Evolutionary conservation across 2,329 filamentous ascomycete genomes (phyloP).

Genomic region (Fusarium fujikuroi): DNA sequence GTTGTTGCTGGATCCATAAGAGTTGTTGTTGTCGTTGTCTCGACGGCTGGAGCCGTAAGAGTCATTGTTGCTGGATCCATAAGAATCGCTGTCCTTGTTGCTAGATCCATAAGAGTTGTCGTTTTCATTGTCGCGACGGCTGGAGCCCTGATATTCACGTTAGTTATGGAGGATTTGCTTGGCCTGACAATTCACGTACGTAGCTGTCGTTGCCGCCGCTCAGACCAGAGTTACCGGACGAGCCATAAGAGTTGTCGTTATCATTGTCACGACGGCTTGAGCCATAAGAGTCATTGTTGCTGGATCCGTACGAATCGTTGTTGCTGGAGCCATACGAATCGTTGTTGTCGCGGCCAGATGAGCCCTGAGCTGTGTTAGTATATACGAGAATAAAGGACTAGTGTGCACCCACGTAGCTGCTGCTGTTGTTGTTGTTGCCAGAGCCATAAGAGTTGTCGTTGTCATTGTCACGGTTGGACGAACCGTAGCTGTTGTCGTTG

Average conservation of each 20-base stretch:
- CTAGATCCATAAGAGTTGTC: conserved; percentile 13
- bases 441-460: conserved; percentile 20
- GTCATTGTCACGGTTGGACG: background rate
- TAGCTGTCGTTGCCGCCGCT: conserved; percentile 19
- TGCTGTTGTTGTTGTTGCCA: conserved; percentile 3
- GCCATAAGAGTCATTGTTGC: background rate
- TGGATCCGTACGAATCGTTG: background rate
- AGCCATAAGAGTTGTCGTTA: conserved; percentile 7
- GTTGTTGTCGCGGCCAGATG: conserved; percentile 10
- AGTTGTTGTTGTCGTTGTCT: background rate
- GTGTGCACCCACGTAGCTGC: background rate
- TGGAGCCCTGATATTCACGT: conserved; percentile 11
- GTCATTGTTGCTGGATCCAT: background rate
- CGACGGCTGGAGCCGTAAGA: conserved; percentile 4
- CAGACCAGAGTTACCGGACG: conserved; percentile 7
- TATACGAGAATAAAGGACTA: no score
- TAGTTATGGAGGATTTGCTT: background rate
- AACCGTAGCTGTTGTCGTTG: conserved; percentile 3
- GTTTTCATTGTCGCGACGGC: conserved; percentile 18
- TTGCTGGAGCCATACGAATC: conserved; percentile 14
- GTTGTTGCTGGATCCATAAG: background rate
- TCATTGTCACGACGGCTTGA: conserved; percentile 1
- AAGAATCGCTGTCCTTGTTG: background rate
- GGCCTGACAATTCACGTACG: background rate
- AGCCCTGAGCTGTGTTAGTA: conserved; percentile 6